Conservation (phyloP, 495 filamentous ascomycete species). For the Neurospora cerealis region DNA sequence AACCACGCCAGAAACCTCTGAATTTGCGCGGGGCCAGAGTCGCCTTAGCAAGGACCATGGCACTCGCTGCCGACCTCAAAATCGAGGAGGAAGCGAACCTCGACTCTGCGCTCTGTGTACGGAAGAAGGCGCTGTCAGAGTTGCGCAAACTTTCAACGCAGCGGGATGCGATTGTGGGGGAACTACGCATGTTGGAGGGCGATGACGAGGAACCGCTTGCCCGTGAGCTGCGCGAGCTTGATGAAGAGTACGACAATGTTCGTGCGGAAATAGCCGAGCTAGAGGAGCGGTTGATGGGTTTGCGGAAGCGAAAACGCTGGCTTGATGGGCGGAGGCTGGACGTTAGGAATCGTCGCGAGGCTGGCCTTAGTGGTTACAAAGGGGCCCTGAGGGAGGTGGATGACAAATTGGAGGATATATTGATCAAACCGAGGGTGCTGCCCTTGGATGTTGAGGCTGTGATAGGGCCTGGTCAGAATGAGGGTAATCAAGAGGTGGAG, state of each 20-base stretch:
- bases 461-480: constrained; percentile 9
- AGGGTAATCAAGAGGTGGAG: constrained; percentile 7
- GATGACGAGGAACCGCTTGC: constrained; percentile 39
- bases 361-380: constrained; percentile 40
- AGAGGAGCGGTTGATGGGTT: constrained; percentile 51
- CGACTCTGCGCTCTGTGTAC: constrained; percentile 41
- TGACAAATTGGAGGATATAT: constrained; percentile 70
- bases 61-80: constrained; percentile 60
- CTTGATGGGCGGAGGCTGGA: constrained; percentile 52
- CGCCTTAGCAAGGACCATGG: constrained; percentile 62
- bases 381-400: constrained; percentile 58
- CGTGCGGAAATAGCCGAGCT: constrained; percentile 50
- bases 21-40: constrained; percentile 57
- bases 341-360: constrained; percentile 48
- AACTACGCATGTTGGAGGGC: constrained; percentile 29
- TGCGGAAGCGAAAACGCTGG: constrained; percentile 54
- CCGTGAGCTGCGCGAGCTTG: constrained; percentile 44
- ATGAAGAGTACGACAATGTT: constrained; percentile 42
- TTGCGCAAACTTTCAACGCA: constrained; percentile 52
- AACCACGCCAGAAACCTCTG: constrained; percentile 46
- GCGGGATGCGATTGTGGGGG: constrained; percentile 31
- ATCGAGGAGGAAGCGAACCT: constrained; percentile 59
- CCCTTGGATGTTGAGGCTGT: constrained; percentile 33
- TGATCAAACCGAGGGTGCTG: constrained; percentile 43
- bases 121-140: constrained; percentile 48